These are phyloP conservation scores for Adansonia rubrostipa DNA, from an alignment of 441 rosid genomes.

Conservation along the genomic window DNA sequence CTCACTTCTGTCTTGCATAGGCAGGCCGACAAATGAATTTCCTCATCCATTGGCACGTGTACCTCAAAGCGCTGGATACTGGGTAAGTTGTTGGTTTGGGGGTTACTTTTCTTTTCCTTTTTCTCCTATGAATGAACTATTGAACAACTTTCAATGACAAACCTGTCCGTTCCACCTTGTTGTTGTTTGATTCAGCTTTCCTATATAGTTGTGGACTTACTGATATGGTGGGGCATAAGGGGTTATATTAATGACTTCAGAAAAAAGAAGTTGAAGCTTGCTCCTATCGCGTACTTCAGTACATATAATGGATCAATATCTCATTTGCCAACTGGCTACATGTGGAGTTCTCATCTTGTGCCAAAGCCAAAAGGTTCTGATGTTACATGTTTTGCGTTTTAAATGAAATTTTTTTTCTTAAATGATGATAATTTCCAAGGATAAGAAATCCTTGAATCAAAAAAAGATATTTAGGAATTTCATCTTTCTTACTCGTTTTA, in stretches of 20 bases:
- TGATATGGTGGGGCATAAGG: conserved; percentile 98
- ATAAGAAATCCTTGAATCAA: conserved; percentile 5
- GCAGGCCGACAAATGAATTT: conserved; percentile 99
- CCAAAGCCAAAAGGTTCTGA: conserved; percentile 90
- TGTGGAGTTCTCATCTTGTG: conserved; percentile 99
- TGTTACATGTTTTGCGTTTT: not conserved
- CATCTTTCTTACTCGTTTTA: conserved; percentile 1
- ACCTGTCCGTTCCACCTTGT: conserved; percentile 24
- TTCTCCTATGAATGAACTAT: not conserved
- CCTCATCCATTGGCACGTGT: conserved; percentile 98
- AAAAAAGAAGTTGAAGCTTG: conserved; percentile 78
- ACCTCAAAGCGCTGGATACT: conserved; percentile 92
- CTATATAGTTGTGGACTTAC: conserved; percentile 87
- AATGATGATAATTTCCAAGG: not conserved
- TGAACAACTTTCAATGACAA: conserved; percentile 16
- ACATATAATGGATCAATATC: conserved; percentile 93
- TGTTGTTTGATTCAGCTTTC: conserved; percentile 69
- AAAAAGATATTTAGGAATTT: not conserved
- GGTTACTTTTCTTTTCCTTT: conserved; percentile 1
- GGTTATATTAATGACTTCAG: conserved; percentile 92
- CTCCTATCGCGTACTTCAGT: conserved; percentile 94
- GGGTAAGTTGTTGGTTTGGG: conserved; percentile 63
- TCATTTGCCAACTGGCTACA: conserved; percentile 94
- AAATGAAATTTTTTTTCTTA: not conserved
- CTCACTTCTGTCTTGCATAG: conserved; percentile 71